Base-by-base conservation (phyloP, 768 basidiomycete species). In the Leccinum ochraceum region DNA sequence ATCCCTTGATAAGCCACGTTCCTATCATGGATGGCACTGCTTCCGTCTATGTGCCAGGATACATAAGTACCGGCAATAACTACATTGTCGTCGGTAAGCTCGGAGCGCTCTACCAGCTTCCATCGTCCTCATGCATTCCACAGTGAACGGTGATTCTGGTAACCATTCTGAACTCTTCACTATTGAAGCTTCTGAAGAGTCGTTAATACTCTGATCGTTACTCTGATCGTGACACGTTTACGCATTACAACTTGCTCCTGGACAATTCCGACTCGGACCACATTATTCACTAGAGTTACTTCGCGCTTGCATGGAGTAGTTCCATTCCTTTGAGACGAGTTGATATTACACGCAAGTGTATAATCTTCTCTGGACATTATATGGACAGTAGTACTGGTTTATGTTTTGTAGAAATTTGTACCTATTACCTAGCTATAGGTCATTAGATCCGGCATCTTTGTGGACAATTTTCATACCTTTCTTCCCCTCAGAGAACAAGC, bases 141-240 rank as follows among this genome's bases (percentile, higher is more conserved):
- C 59, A 89, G 88, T 88, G 46, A 76, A 86, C 63, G 89, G 89
- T 28, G 84, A 87, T 67, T 88, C 86, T 14, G 89, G 89, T 11
- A 84, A 92, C 62, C 64, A 71, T 9, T 87, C 83, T 66, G 82
- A 82, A 0, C 17, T 74, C 42, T 90, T 92, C 69, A 83, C 79
- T 1, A 92, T 92, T 17, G 61, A 17, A 17, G 16, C 39, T 17
- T 30, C 30, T 30, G 30, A 30, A 30, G 7, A 17, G 17, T n/a
- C 10, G n/a, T 42, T 26, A 26, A 26, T 26, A 26, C 26, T 26
- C 26, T 26, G 26, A 26, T 26, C 1, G 26, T 26, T n/a, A n/a
- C 17, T n/a, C 2, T 44, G 20, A 46, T 11, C 20, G 44, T 6
- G 20, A 22, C 24, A 4, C 10, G 24, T 44, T 58, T 42, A 28